Conservation (phyloP, 306 rosid species). For the Luffa aegyptiaca region DNA sequence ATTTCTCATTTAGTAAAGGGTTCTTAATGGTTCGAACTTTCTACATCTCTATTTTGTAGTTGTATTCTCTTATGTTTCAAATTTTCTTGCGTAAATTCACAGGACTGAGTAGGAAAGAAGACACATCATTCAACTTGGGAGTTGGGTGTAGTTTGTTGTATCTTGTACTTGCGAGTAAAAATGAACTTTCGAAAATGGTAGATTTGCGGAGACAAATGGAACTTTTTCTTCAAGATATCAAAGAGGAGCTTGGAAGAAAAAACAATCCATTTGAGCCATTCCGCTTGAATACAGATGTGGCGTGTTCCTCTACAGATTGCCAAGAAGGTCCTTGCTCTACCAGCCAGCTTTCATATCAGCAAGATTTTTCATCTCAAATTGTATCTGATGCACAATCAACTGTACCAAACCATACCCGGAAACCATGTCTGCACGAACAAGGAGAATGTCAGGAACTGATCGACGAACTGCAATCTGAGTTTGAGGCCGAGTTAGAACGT, state of each 20-base stretch:
- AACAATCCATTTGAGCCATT: constrained; percentile 16
- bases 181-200: constrained; percentile 58
- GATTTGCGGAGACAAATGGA: constrained; percentile 73
- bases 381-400: constrained; percentile 21
- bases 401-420: constrained; percentile 17
- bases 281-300: constrained; percentile 24
- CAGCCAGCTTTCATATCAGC: constrained; percentile 30
- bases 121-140: constrained; percentile 60
- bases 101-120: constrained; percentile 35
- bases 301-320: constrained; percentile 34
- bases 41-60: not conserved
- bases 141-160: constrained; percentile 64
- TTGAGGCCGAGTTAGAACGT: constrained; percentile 63
- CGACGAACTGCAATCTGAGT: constrained; percentile 59
- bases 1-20: not conserved
- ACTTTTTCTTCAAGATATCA: constrained; percentile 45
- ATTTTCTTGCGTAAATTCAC: constrained; percentile 8
- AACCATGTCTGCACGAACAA: constrained; percentile 14
- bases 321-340: constrained; percentile 36
- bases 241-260: constrained; percentile 35
- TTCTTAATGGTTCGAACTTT: not conserved
- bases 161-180: constrained; percentile 52
- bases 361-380: constrained; percentile 14
- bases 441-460: constrained; percentile 40
- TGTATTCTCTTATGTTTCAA: not conserved